Percentiles rank a stretch among this genome's conserved stretches.
These are phyloP conservation scores for Cladosporium austrohemisphaericum DNA, from an alignment of 2,329 filamentous ascomycete species.

Conservation along the genomic window DNA sequence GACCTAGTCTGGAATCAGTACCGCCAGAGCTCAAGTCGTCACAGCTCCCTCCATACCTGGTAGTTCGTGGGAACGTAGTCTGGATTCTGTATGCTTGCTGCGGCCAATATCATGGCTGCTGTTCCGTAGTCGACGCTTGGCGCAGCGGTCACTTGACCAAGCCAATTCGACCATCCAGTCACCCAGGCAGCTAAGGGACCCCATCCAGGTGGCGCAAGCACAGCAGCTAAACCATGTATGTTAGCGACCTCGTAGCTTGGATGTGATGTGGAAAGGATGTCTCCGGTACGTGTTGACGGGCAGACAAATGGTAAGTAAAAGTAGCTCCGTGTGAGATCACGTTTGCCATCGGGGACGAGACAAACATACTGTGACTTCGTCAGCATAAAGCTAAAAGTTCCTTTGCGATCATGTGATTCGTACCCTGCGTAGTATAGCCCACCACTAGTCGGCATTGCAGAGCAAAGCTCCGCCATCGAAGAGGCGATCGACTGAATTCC, in stretches of 20 bases:
- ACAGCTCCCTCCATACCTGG: constrained; percentile 38
- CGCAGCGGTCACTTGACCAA: constrained; percentile 62
- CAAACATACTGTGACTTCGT: too few species aligned
- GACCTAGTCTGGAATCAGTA: constrained; percentile 31
- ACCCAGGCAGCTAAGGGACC: constrained; percentile 66
- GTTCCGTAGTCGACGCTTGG: constrained; percentile 65
- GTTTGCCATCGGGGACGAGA: too few species aligned
- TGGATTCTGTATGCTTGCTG: constrained; percentile 64
- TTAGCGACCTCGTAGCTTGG: too few species aligned
- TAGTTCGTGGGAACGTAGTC: constrained; percentile 61
- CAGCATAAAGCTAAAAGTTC: too few species aligned
- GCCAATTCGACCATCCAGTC: constrained; percentile 68
- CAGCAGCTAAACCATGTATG: too few species aligned
- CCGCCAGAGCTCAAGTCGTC: neutral
- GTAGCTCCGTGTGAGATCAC: too few species aligned
- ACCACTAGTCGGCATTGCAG: constrained; percentile 63
- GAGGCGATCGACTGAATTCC: constrained; percentile 69
- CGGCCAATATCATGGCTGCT: constrained; percentile 67
- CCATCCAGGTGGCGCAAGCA: constrained; percentile 63
- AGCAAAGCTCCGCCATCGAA: constrained; percentile 58
- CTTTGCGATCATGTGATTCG: too few species aligned
- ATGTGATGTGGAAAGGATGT: too few species aligned
- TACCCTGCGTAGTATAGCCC: constrained; percentile 73
- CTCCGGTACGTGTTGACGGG: too few species aligned
- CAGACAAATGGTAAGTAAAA: too few species aligned